A percentile compares a stretch with the other conserved stretches of the same genome.
Evolutionary conservation across 805 yeast species (phyloP).

Genomic region (Starmerella bombi): DNA sequence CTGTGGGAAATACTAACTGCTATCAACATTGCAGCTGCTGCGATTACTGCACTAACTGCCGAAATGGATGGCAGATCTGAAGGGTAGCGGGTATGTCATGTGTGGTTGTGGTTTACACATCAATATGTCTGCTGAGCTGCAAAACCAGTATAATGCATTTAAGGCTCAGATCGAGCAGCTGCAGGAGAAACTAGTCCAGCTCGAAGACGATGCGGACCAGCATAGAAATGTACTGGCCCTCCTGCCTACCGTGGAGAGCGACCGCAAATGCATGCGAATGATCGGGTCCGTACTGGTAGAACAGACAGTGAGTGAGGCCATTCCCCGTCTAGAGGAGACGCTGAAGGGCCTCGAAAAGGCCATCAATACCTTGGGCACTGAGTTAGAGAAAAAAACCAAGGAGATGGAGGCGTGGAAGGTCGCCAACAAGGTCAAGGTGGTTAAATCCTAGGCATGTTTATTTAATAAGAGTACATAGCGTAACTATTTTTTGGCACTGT

Average conservation of each 20-base stretch:
- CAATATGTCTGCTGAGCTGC: constrained; percentile 23
- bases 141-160: constrained; percentile 31
- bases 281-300: constrained; percentile 85
- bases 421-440: constrained; percentile 39
- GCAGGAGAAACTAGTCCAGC: constrained; percentile 29
- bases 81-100: no score
- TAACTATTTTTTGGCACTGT: no score
- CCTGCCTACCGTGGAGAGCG: constrained; percentile 36
- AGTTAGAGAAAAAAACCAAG: constrained; percentile 31
- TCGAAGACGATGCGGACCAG: constrained; percentile 33
- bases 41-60: no score
- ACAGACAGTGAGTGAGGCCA: constrained; percentile 64
- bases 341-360: constrained; percentile 36
- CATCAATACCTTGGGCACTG: constrained; percentile 30
- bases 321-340: constrained; percentile 47
- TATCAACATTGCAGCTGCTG: no score
- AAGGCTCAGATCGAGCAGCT: constrained; percentile 28
- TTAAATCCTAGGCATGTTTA: constrained; percentile 17
- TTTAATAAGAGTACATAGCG: no score
- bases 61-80: no score
- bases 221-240: constrained; percentile 48
- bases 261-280: constrained; percentile 81
- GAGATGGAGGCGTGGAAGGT: constrained; percentile 39
- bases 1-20: no score
- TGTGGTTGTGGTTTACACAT: no score